phyloP scores from a whole-genome alignment of 805 yeast species.

The Pichia membranifaciens region DNA sequence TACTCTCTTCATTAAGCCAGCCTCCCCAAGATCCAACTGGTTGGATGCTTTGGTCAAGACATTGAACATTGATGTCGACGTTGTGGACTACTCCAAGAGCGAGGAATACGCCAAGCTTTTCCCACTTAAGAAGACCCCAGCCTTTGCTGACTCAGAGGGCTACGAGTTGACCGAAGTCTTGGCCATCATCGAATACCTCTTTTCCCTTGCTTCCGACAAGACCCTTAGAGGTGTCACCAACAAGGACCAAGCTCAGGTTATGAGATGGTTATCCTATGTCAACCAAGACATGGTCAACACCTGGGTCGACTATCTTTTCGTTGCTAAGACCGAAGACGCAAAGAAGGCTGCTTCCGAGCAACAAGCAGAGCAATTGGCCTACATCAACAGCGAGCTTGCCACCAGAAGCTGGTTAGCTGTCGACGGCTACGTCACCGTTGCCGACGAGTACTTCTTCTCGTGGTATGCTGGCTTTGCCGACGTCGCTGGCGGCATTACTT shows the following conservation, averaged over 20 bases:
- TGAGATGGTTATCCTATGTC: slow-evolving; percentile 72
- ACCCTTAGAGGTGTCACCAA: slow-evolving; percentile 54
- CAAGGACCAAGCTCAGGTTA: slow-evolving; percentile 53
- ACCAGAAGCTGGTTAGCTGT: slow-evolving; percentile 5
- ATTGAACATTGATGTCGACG: slow-evolving; percentile 50
- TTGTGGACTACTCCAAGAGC: slow-evolving; percentile 35
- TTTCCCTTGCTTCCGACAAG: slow-evolving; percentile 31
- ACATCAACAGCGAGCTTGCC: slow-evolving; percentile 8
- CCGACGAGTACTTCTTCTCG: slow-evolving; percentile 10
- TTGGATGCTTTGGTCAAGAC: slow-evolving; percentile 47
- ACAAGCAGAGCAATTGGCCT: neutral
- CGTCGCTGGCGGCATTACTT: slow-evolving; percentile 1
- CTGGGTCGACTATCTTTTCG: neutral
- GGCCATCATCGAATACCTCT: slow-evolving; percentile 49
- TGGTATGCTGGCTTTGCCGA: slow-evolving; percentile 1
- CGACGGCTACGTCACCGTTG: slow-evolving; percentile 4
- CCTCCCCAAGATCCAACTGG: slow-evolving; percentile 31
- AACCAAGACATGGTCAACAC: slow-evolving; percentile 44
- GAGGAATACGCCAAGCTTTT: slow-evolving; percentile 43
- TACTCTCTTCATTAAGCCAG: slow-evolving; percentile 14
- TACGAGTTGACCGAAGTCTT: slow-evolving; percentile 59
- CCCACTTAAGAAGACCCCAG: slow-evolving; percentile 61
- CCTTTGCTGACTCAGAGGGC: slow-evolving; percentile 59
- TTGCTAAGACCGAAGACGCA: slow-evolving; percentile 9
- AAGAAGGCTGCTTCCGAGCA: slow-evolving; percentile 1